Conservation (phyloP, 495 filamentous ascomycete genomes). For the Hypoxylon subgilvum region DNA sequence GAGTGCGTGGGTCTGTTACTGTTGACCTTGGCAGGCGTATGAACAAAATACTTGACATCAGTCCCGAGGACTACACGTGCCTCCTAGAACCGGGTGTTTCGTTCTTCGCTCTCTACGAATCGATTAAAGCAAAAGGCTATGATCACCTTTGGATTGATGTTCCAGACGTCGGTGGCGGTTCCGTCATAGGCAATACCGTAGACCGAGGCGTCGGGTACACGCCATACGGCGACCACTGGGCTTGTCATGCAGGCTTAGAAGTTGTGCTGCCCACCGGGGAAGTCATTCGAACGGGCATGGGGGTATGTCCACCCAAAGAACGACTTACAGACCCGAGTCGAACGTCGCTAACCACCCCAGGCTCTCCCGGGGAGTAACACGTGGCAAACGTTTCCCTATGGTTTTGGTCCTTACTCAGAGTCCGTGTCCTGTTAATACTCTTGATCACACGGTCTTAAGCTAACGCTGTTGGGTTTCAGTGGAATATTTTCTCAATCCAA, state of each 20-base stretch:
- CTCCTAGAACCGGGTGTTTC: conserved; percentile 61
- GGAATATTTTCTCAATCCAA: conserved; percentile 63
- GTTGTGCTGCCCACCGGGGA: conserved; percentile 61
- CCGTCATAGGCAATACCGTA: conserved; percentile 57
- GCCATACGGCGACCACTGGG: conserved; percentile 42
- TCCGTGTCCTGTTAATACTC: conserved; percentile 45
- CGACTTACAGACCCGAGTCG: too few species aligned
- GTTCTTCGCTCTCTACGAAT: conserved; percentile 56
- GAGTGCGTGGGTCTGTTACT: conserved; percentile 58
- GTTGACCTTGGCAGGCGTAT: conserved; percentile 60
- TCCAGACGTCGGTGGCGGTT: conserved; percentile 58
- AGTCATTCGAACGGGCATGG: conserved; percentile 62
- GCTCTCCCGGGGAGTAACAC: conserved; percentile 51
- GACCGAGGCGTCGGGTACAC: conserved; percentile 64
- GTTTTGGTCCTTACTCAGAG: conserved; percentile 62
- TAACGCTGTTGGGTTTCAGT: conserved; percentile 16
- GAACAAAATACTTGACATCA: conserved; percentile 60
- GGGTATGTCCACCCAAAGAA: too few species aligned
- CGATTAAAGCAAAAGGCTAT: conserved; percentile 43
- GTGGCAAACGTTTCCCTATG: conserved; percentile 58
- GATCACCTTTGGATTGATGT: conserved; percentile 42
- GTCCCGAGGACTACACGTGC: conserved; percentile 55
- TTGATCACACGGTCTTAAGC: not conserved
- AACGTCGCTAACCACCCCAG: too few species aligned
- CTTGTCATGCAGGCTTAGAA: conserved; percentile 57